Evolutionary conservation across 192 early-diverging fungal species (phyloP), one percentile per base, ranked within the genome.

Genomic region (Allomyces javanicus): DNA sequence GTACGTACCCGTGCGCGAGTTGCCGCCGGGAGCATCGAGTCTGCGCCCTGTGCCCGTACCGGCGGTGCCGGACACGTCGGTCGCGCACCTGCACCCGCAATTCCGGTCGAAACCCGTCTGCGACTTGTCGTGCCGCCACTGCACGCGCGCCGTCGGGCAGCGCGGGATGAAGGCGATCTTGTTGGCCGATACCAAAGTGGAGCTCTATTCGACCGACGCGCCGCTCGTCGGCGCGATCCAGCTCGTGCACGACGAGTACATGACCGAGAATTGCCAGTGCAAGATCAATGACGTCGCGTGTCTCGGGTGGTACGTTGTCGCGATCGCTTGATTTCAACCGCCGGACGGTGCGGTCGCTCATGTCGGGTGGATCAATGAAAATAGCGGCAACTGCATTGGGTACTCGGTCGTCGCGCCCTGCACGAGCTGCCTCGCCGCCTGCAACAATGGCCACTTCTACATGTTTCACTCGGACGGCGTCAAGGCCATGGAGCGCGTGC

Each of bases 91-190:
- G 50, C 50, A 58, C 50, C 50, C 50, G 50, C 50, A 58, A 62
- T 85, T 84, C 64, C 76, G 83, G 25, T 72, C 80, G 67, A 90
- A 90, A 69, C 77, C 81, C 9, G 89, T 90, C 10, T 88, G 85
- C 75, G 69, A 77, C 64, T 71, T 90, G 25, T 76, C 67, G 23
- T 90, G 89, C 76, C 72, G 75, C 24, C 82, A 86, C 71, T 90
- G 89, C 74, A 67, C 71, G 21, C 71, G 66, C 5, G 64, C 68
- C 24, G 73, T 90, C 10, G 90, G 88, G 61, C 70, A 77, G 43
- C 71, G 89, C 12, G 88, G 88, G 3, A 91, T 91, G 89, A 87
- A 87, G 74, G 89, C 89, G 0, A 88, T 91, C 64, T 72, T 91
- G 63, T 67, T 91, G 43, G 88, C 83, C 0, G 89, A 91, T 67